phyloP scores from a whole-genome alignment of 306 rosid genomes.

The Urtica urens region DNA sequence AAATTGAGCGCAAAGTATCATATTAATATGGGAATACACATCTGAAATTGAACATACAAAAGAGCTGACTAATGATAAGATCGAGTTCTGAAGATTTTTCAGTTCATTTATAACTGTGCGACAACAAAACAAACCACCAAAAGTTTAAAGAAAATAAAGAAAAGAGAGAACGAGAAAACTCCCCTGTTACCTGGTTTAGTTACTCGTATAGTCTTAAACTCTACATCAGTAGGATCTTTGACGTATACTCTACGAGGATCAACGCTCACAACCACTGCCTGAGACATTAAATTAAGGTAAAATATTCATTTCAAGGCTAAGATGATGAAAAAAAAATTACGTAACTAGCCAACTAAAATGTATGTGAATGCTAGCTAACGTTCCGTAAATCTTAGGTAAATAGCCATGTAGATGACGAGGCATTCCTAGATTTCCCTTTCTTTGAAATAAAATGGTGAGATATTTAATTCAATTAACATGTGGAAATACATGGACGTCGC shows the following conservation, averaged over 20 bases:
- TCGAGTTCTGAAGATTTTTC: neutral
- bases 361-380: no score
- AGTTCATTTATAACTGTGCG: neutral
- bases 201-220: constrained; percentile 48
- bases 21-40: no score
- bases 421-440: no score
- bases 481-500: no score
- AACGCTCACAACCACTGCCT: constrained; percentile 96
- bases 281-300: constrained; percentile 4
- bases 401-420: no score
- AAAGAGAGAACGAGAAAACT: neutral
- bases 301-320: neutral
- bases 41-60: neutral
- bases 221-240: constrained; percentile 57
- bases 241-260: constrained; percentile 87
- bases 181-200: constrained; percentile 49
- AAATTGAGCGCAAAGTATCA: no score
- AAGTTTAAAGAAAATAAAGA: neutral
- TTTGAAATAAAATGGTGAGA: no score
- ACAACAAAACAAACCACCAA: no score
- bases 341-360: no score
- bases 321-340: neutral
- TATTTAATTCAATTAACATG: no score
- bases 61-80: neutral
- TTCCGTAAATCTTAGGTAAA: no score